Evolutionary conservation across 1,139 yeast genomes (phyloP), one percentile per base, ranked within the genome.

Genomic region (Yamadazyma sp.): DNA sequence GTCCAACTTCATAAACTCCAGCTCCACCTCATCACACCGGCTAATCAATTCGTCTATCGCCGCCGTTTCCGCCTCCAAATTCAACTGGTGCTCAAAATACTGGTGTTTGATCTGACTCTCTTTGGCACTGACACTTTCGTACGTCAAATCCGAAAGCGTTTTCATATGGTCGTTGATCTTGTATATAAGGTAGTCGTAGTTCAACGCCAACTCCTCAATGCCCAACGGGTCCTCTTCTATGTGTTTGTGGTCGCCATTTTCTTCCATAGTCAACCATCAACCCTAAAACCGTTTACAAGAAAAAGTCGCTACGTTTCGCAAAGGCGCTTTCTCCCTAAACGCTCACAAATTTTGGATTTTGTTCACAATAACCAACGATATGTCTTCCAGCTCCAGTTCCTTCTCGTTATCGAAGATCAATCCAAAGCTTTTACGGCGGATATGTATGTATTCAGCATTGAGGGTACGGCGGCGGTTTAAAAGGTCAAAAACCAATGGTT

Each of bases 1-100:
- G 44, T 83, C 82, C 40, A 87, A 55, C 59, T 83, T 85, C 55
- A 77, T 68, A 45, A 86, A 81, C 47, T 84, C 86, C 43, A 61
- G 54, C 48, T 84, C 87, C 17, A 87, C 52, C 12, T 70, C 73
- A 31, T 75, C 74, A 48, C 91, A 83, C 31, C 73, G 62, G 5
- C 53, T 50, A 16, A 82, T 45, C 12, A 85, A 44, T 1, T 44
- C 42, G 31, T 73, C 74, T 3, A 79, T 67, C 9, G 60, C 59
- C 1, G 55, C 55, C 34, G 84, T 64, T 41, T 80, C 75, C 3
- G 55, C 49, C 24, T 73, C 75, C 24, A 71, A 42, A n/a, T 55
- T 41, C 32, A 70, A 44, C 62, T 73, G 59, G 53, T 67, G 43
- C 37, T 62, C 41, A 12, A 75, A 54, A 42, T 68, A 68, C 17